A percentile compares a stretch with the other conserved stretches of the same genome.
Conservation (phyloP, 306 rosid species). For the Medicago ruthenica region DNA sequence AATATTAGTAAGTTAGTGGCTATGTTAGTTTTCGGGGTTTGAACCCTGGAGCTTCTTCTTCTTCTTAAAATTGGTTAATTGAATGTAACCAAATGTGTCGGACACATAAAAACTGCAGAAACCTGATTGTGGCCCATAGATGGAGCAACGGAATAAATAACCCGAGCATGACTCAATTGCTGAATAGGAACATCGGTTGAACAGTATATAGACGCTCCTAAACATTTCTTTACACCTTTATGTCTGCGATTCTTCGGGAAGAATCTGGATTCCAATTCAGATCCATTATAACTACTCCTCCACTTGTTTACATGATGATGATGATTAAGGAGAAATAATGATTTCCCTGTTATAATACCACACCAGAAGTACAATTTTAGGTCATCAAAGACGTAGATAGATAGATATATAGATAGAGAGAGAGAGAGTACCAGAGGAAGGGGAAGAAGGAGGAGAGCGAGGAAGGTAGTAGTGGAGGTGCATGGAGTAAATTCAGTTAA, state of each 20-base stretch:
- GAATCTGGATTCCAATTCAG: constrained; percentile 25
- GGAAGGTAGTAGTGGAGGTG: constrained; percentile 28
- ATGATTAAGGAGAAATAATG: constrained; percentile 38
- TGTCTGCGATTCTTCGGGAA: constrained; percentile 5
- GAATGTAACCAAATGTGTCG: too few relatives aligned
- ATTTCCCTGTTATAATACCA: constrained; percentile 50
- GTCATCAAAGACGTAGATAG: neutral
- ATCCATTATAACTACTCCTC: constrained; percentile 30
- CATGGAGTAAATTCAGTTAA: neutral
- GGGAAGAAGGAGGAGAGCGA: constrained; percentile 31
- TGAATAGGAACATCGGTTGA: constrained; percentile 40
- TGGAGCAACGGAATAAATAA: constrained; percentile 84
- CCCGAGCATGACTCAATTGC: constrained; percentile 53
- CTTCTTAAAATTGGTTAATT: too few relatives aligned
- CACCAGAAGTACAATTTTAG: constrained; percentile 31
- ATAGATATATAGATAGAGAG: constrained; percentile 10
- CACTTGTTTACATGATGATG: constrained; percentile 42
- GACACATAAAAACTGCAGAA: too few relatives aligned
- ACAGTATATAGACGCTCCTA: constrained; percentile 48
- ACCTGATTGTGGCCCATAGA: constrained; percentile 91
- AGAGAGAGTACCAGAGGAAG: constrained; percentile 34
- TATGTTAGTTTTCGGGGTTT: too few relatives aligned
- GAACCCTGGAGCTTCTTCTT: too few relatives aligned
- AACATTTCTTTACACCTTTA: constrained; percentile 35
- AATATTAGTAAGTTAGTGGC: neutral